Evolutionary conservation across 352 stramenopile species (phyloP).

Genomic region (Phytopythium aichiense): DNA sequence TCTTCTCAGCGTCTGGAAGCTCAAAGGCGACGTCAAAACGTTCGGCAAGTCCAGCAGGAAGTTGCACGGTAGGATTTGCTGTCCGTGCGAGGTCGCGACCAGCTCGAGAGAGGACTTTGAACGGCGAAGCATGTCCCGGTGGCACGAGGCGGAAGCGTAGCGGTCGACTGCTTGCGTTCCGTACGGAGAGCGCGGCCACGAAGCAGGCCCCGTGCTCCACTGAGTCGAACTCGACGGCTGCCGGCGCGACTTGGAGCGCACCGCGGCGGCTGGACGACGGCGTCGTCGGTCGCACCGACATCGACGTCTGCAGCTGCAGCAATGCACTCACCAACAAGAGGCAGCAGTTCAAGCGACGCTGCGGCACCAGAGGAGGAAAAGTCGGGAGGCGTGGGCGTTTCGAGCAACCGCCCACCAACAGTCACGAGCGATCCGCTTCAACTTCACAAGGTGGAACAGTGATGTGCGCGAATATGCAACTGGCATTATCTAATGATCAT

Average conservation of each 20-base stretch:
- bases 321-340: background rate
- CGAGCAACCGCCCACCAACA: too few species aligned
- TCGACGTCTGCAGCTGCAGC: background rate
- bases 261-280: constrained; percentile 18
- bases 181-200: constrained; percentile 50
- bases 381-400: too few species aligned
- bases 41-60: constrained; percentile 52
- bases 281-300: constrained; percentile 13
- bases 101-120: constrained; percentile 46
- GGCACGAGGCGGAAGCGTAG: constrained; percentile 61
- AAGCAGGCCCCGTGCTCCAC: constrained; percentile 64
- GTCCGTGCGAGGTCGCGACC: constrained; percentile 57
- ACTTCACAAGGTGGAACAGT: too few species aligned
- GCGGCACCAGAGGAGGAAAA: too few species aligned
- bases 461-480: too few species aligned
- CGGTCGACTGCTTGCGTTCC: constrained; percentile 60
- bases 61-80: constrained; percentile 57
- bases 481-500: too few species aligned
- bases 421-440: too few species aligned
- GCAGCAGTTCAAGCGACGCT: background rate
- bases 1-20: constrained; percentile 3
- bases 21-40: constrained; percentile 72
- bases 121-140: constrained; percentile 44
- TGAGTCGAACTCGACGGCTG: constrained; percentile 55
- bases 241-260: constrained; percentile 58